Base-by-base conservation (phyloP, 306 rosid genomes). In the Bauhinia variegata region DNA sequence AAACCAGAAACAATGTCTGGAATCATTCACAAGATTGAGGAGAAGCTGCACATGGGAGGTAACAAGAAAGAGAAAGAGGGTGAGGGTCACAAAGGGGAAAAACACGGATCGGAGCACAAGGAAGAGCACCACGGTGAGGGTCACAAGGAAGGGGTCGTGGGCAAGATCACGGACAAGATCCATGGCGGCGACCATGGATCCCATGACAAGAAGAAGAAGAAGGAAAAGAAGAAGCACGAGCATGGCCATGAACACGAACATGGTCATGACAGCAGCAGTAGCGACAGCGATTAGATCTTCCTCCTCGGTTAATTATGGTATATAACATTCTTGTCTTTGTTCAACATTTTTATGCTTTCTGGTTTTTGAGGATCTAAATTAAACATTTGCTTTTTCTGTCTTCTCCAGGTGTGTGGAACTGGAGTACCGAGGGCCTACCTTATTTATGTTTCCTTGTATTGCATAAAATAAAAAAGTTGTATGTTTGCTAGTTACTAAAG, bases 141-240 rank as follows among this genome's bases (percentile, higher is more conserved):
- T 11, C 73, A 67, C 48, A 85, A 85, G 50, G 85, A 82, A 30
- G 87, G 90, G 6, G 0, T 85, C 9, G 14, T 58, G 5, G 89
- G 79, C n/a, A 85, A 85, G 78, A 54, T 85, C 72, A 84, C 80
- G 78, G 84, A 78, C 70, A 84, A 84, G 84, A 19, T 84, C 73
- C 86, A 75, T 28, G 89, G 88, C 5, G 85, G 88, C 5, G 85
- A 39, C 1, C 38, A 49, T 0, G 46, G 44, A 6, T 8, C 6
- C 9, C 41, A 65, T 2, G 60, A 34, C 5, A 46, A 67, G 59
- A 68, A 79, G 67, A 71, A 74, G 67, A 48, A 67, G 77, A 47
- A 85, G 62, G 36, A 82, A 52, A 38, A 82, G 28, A 48, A 60
- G 34, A 72, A 77, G 75, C 54, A 77, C 38, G 52, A 59, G n/a